Percentiles rank a stretch among this genome's conserved stretches.
Conservation (phyloP, 192 early-diverging fungal species). For the Phycomyces nitens region DNA sequence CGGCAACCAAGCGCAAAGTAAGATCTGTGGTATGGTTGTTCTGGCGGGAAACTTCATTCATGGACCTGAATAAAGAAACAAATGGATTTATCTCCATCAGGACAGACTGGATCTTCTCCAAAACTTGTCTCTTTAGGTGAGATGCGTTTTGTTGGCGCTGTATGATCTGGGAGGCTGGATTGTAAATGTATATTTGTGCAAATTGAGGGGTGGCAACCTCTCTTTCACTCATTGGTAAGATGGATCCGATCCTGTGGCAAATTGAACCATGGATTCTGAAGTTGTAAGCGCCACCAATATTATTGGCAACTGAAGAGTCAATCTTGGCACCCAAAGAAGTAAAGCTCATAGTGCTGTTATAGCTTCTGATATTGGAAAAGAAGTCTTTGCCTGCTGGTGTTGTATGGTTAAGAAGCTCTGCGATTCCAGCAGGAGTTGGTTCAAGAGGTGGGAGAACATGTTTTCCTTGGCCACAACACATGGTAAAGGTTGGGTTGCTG, state of each 20-base stretch:
- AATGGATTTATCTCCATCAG: no score
- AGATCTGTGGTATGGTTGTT: no score
- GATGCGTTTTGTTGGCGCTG: background rate
- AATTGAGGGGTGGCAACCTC: background rate
- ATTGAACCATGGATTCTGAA: background rate
- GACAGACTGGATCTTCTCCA: background rate
- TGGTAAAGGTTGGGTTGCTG: no score
- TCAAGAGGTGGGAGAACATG: background rate
- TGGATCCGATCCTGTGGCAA: background rate
- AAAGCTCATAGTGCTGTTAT: background rate
- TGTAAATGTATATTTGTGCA: conserved; percentile 1
- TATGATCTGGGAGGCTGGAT: background rate
- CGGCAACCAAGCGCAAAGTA: no score
- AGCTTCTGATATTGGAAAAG: background rate
- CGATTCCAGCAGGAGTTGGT: background rate
- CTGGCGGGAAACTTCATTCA: no score
- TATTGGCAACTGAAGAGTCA: background rate
- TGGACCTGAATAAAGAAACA: no score
- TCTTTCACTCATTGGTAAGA: background rate
- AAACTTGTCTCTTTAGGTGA: background rate
- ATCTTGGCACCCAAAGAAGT: conserved; percentile 2
- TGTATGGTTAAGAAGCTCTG: background rate
- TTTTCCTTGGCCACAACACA: background rate
- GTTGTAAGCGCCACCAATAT: background rate
- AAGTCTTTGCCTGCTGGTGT: background rate